phyloP scores from a whole-genome alignment of 2,329 filamentous ascomycete species.

The Colletotrichum agaves region DNA sequence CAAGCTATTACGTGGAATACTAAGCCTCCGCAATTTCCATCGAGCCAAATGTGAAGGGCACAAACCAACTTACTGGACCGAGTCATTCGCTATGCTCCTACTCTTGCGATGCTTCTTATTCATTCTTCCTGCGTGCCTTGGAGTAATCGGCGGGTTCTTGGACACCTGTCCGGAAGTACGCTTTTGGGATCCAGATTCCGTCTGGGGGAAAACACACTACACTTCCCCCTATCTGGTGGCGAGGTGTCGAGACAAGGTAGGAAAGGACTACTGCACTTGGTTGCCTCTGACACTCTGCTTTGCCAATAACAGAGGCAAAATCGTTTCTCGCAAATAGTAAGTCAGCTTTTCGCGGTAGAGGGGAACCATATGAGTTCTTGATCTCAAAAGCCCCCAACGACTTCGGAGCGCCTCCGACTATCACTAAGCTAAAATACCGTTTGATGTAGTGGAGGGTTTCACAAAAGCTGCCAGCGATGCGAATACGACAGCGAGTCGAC shows the following conservation, averaged over 20 bases:
- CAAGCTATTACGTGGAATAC: too few species aligned
- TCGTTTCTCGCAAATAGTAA: not conserved
- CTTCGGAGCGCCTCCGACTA: too few species aligned
- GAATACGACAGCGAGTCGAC: not conserved
- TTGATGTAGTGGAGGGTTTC: not conserved
- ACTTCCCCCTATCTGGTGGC: not conserved
- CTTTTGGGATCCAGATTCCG: not conserved
- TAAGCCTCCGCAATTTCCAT: too few species aligned
- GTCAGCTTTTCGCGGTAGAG: not conserved
- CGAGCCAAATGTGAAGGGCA: too few species aligned
- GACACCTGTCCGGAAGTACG: not conserved
- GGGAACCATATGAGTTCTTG: too few species aligned
- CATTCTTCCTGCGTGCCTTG: too few species aligned
- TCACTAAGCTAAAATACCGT: too few species aligned
- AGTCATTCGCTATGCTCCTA: too few species aligned
- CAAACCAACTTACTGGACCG: too few species aligned
- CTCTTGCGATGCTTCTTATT: too few species aligned
- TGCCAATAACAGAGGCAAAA: not conserved
- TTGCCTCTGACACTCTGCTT: not conserved
- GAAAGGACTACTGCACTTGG: not conserved
- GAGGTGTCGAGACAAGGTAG: not conserved
- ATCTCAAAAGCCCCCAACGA: too few species aligned
- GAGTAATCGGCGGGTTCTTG: not conserved
- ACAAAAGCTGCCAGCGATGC: not conserved
- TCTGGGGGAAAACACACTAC: not conserved